A percentile compares a stretch with the other conserved stretches of the same genome.
These are phyloP conservation scores for Miscanthus lutarioriparius DNA, from an alignment of 176 grass and related monocot species.

Conservation along the genomic window DNA sequence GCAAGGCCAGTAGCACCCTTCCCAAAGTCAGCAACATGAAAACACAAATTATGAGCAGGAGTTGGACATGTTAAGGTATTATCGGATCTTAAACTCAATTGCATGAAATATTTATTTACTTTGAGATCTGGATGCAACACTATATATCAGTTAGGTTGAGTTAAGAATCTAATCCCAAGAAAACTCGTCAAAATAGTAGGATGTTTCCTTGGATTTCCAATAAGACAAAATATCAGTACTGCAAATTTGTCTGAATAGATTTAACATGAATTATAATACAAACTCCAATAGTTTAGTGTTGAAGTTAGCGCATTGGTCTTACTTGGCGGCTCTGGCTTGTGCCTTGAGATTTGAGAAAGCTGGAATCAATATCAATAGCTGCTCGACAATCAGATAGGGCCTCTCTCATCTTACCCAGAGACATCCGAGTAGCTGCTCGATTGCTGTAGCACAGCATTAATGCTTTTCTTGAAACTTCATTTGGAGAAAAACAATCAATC, in stretches of 20 bases:
- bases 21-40: background rate
- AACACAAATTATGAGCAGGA: background rate
- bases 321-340: slow-evolving; percentile 86
- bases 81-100: background rate
- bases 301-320: slow-evolving; percentile 31
- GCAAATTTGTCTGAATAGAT: slow-evolving; percentile 11
- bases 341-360: slow-evolving; percentile 74
- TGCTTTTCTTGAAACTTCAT: slow-evolving; percentile 49
- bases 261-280: slow-evolving; percentile 9
- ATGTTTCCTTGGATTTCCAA: slow-evolving; percentile 14
- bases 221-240: slow-evolving; percentile 15
- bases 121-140: slow-evolving; percentile 17
- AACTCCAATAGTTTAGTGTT: slow-evolving; percentile 3
- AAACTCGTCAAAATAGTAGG: background rate
- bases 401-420: slow-evolving; percentile 86
- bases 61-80: background rate
- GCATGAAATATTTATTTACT: slow-evolving; percentile 17
- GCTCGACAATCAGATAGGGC: slow-evolving; percentile 74
- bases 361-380: slow-evolving; percentile 69
- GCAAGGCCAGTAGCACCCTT: background rate
- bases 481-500: slow-evolving; percentile 63
- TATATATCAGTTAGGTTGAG: background rate
- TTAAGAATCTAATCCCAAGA: background rate
- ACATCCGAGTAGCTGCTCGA: slow-evolving; percentile 86
- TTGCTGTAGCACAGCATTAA: slow-evolving; percentile 94